These are phyloP conservation scores for Heliamphora pulchella DNA, from an alignment of 179 eudicot species.

Conservation along the genomic window DNA sequence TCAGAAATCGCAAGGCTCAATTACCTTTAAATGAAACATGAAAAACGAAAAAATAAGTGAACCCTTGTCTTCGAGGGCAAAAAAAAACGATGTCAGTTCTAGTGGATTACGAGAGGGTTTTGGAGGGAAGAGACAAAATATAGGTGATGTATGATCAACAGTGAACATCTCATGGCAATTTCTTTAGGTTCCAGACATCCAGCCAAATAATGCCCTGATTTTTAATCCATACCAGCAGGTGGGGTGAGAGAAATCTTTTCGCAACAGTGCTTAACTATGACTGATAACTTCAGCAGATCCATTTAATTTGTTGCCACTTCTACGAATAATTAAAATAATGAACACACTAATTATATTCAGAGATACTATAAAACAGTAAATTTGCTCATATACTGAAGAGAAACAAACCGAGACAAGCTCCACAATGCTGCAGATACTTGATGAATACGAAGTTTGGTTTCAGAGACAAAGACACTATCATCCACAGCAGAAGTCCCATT, in stretches of 20 bases:
- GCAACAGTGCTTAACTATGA: not conserved
- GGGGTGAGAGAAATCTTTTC: not conserved
- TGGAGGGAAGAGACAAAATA: not conserved
- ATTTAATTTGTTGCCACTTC: not conserved
- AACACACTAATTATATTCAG: not conserved
- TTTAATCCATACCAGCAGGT: not conserved
- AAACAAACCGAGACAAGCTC: constrained; percentile 48
- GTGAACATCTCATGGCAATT: not conserved
- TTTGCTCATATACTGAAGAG: constrained; percentile 8
- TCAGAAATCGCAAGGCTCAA: not conserved
- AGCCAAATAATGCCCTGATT: not conserved
- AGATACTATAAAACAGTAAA: not conserved
- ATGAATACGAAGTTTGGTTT: constrained; percentile 44
- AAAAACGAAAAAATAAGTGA: not conserved
- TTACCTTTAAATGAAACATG: not conserved
- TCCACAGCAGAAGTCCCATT: constrained; percentile 29
- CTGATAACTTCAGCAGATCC: not conserved
- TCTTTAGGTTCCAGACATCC: not conserved
- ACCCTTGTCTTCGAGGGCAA: not conserved
- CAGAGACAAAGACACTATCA: constrained; percentile 40
- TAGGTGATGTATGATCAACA: not conserved
- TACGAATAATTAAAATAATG: no score
- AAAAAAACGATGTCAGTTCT: not conserved
- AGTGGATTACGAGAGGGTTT: not conserved
- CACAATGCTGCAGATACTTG: constrained; percentile 50